These are phyloP conservation scores for Pyrenochaeta sp. DNA, from an alignment of 2,329 filamentous ascomycete genomes.

Conservation along the genomic window DNA sequence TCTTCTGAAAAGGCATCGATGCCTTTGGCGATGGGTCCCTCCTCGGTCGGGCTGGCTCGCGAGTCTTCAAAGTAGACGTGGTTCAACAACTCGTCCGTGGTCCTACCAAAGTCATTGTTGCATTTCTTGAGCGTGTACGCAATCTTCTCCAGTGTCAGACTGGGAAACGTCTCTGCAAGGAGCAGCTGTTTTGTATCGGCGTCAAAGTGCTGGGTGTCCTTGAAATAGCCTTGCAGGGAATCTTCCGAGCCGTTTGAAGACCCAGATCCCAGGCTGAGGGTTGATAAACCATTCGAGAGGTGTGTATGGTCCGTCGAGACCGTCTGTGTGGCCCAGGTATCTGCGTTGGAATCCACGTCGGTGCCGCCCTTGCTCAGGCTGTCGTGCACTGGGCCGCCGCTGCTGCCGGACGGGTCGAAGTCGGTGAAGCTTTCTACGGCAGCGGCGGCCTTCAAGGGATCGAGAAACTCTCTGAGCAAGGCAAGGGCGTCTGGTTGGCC, in stretches of 20 bases:
- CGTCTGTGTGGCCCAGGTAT: conserved; percentile 51
- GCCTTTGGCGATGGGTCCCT: conserved; percentile 64
- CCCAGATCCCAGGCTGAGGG: conserved; percentile 35
- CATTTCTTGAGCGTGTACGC: conserved; percentile 71
- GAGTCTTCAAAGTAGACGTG: conserved; percentile 77
- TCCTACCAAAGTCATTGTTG: conserved; percentile 69
- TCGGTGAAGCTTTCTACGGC: conserved; percentile 72
- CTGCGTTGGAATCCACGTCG: conserved; percentile 45
- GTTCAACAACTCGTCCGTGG: conserved; percentile 83
- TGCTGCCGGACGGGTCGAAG: conserved; percentile 80
- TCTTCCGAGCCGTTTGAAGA: conserved; percentile 30
- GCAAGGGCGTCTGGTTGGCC: conserved; percentile 61
- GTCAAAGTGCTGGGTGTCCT: conserved; percentile 54
- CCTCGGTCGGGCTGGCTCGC: conserved; percentile 56
- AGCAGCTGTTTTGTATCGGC: conserved; percentile 68
- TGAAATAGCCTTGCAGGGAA: conserved; percentile 45
- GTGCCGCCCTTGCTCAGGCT: conserved; percentile 25
- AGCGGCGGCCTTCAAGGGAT: conserved; percentile 71
- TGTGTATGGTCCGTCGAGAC: conserved; percentile 60
- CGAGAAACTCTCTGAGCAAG: conserved; percentile 66
- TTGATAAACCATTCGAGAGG: conserved; percentile 56
- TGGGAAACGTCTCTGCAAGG: conserved; percentile 75
- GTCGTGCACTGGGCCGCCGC: conserved; percentile 48
- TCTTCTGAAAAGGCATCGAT: conserved; percentile 80
- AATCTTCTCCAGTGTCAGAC: conserved; percentile 71